phyloP scores from a whole-genome alignment of 2,329 filamentous ascomycete genomes.

The Chaetomiaceae sp. region DNA sequence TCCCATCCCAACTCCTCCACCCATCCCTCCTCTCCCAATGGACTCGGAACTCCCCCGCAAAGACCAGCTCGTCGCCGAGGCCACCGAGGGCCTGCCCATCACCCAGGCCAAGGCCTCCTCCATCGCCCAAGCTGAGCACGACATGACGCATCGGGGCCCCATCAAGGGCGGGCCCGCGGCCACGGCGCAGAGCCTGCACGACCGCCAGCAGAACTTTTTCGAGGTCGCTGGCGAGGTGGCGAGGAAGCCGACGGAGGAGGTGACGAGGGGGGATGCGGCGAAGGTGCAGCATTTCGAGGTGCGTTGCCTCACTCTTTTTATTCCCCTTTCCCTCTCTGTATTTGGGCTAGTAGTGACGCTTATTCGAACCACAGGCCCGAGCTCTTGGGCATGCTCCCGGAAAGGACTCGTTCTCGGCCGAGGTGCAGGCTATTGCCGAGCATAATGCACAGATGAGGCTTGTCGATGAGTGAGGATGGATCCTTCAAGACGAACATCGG shows the following conservation, averaged over 20 bases:
- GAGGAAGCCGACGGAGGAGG: constrained; percentile 27
- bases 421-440: constrained; percentile 29
- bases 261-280: constrained; percentile 32
- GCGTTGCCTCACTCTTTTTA: background rate
- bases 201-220: constrained; percentile 33
- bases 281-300: constrained; percentile 21
- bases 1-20: background rate
- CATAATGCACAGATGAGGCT: constrained; percentile 21
- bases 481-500: too few relatives aligned
- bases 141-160: constrained; percentile 30
- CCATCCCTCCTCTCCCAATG: background rate
- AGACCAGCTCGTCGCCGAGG: constrained; percentile 19
- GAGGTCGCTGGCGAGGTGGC: constrained; percentile 30
- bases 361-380: constrained; percentile 10
- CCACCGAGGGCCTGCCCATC: constrained; percentile 27
- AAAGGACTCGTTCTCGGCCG: constrained; percentile 28
- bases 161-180: constrained; percentile 33
- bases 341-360: background rate
- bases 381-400: constrained; percentile 24
- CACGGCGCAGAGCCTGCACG: constrained; percentile 33
- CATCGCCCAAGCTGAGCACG: constrained; percentile 28
- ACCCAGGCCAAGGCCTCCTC: constrained; percentile 27
- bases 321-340: background rate
- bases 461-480: background rate
- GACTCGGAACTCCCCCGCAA: constrained; percentile 14